A percentile compares a stretch with the other conserved stretches of the same genome.
These are phyloP conservation scores for Chaetomium strumarium DNA, from an alignment of 2,329 filamentous ascomycete species.

Conservation along the genomic window DNA sequence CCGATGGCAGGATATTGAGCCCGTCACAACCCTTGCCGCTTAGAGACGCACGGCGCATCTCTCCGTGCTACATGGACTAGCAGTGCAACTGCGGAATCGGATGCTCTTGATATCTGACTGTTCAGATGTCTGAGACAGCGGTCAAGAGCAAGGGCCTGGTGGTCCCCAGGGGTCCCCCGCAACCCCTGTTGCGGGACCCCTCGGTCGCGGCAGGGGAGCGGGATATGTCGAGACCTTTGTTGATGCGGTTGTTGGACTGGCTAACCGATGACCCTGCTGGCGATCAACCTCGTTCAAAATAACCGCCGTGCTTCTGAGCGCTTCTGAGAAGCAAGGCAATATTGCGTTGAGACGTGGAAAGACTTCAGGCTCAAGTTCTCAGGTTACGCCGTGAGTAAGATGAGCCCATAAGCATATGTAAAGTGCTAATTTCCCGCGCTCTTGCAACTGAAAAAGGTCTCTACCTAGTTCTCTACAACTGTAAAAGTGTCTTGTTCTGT, in stretches of 20 bases:
- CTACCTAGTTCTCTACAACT: no score
- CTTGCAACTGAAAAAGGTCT: slow-evolving; percentile 13
- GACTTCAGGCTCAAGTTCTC: slow-evolving; percentile 22
- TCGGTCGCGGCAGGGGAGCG: slow-evolving; percentile 4
- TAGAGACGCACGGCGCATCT: background rate
- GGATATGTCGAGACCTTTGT: background rate
- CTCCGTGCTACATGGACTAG: slow-evolving; percentile 12
- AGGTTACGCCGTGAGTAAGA: slow-evolving; percentile 8
- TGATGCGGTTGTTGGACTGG: background rate
- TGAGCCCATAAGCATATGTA: slow-evolving; percentile 21
- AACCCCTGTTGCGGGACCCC: slow-evolving; percentile 3
- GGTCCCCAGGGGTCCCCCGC: slow-evolving; percentile 11
- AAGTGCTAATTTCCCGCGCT: slow-evolving; percentile 22
- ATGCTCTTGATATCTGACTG: background rate
- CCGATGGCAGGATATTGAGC: slow-evolving; percentile 3
- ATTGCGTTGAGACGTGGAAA: slow-evolving; percentile 10
- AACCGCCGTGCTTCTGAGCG: slow-evolving; percentile 45
- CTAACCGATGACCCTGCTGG: slow-evolving; percentile 31
- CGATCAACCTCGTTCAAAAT: slow-evolving; percentile 42
- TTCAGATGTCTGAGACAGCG: slow-evolving; percentile 12
- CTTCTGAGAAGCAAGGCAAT: background rate
- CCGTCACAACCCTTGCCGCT: slow-evolving; percentile 8
- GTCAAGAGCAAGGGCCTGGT: background rate
- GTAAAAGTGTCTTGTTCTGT: slow-evolving; percentile 15
- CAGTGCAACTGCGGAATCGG: slow-evolving; percentile 6